Percentiles rank a stretch among this genome's conserved stretches.
Conservation (phyloP, 495 filamentous ascomycete genomes). For the Annulohypoxylon bovei region DNA sequence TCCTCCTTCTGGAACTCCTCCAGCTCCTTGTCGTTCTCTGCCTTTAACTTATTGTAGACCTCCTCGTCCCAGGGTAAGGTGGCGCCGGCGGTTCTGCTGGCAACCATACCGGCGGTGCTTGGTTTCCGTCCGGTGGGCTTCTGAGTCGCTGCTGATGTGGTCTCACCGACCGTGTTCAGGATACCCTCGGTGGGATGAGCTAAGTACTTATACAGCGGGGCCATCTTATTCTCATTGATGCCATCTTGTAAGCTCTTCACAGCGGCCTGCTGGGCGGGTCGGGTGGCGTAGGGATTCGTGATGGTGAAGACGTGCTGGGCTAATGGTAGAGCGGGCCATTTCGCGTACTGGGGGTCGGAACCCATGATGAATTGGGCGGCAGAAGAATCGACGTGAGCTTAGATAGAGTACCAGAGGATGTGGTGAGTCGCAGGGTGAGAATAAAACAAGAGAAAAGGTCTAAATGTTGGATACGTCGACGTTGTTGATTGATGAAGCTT, state of each 20-base stretch:
- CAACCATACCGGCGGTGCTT: slow-evolving; percentile 74
- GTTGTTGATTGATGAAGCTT: slow-evolving; percentile 28
- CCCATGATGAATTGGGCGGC: slow-evolving; percentile 72
- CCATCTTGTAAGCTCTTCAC: slow-evolving; percentile 90
- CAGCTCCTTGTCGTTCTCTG: slow-evolving; percentile 90
- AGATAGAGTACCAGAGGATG: neutral
- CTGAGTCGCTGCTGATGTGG: slow-evolving; percentile 64
- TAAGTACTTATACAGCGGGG: slow-evolving; percentile 92
- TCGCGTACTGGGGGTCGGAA: slow-evolving; percentile 95
- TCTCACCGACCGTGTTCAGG: slow-evolving; percentile 80
- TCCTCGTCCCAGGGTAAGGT: slow-evolving; percentile 89
- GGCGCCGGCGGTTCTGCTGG: slow-evolving; percentile 70
- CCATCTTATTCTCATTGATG: slow-evolving; percentile 94
- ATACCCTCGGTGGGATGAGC: slow-evolving; percentile 94
- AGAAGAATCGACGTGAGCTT: neutral
- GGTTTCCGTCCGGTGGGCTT: slow-evolving; percentile 64
- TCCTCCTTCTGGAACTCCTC: slow-evolving; percentile 94
- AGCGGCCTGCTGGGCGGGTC: slow-evolving; percentile 73
- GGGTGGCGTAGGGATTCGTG: slow-evolving; percentile 83
- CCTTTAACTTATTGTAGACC: slow-evolving; percentile 83
- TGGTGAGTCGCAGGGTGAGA: neutral
- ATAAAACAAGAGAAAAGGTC: neutral
- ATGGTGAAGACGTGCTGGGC: slow-evolving; percentile 97
- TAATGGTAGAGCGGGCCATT: slow-evolving; percentile 90
- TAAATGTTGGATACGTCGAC: slow-evolving; percentile 13